Evolutionary conservation across 176 grass and related monocot species (phyloP), one percentile per base, ranked within the genome.

Genomic region (Dendrocalamus sinicus): DNA sequence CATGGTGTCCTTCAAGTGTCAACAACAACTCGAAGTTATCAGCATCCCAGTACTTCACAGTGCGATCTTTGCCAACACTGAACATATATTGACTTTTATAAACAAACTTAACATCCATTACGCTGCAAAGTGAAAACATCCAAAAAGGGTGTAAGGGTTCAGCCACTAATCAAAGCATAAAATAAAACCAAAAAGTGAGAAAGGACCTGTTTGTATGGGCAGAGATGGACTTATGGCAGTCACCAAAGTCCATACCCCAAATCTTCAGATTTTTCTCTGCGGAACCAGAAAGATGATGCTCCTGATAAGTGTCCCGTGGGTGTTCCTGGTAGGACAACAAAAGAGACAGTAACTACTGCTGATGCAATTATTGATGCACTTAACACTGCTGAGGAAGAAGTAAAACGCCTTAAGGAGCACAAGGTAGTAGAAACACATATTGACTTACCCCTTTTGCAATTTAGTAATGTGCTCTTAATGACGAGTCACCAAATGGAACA

Each of bases 201-300:
- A 59, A 52, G 43, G 35, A 98, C 96, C 90, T 95, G 86, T 98
- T 93, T 24, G 88, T 73, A 72, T 98, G 96, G 75, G 91, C 93
- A 86, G 94, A 98, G 73, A 98, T 94, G 19, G 93, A 93, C 69
- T 72, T 95, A 72, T 95, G 96, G 75, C 91, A 93, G 84, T 98
- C 93, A 68, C 96, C 91, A 84, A 98, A 98, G 89, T 98, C 96
- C 88, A 98, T 84, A 90, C 96, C 93, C 96, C 91, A 98, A 47
- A 98, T 98, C 78, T 92, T 95, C 83, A 98, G 62, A 84, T 91
- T 98, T 92, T 98, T 98, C 71, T 98, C 96, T 15, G 96, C 93
- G 2, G 93, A 98, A 59, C 93, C 96, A 75, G 89, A 93, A 90
- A 92, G 96, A 98, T 86, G 89, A 79, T 67, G 78, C 91, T 92